Evolutionary conservation across 306 rosid genomes (phyloP).

Genomic region (Pterocarpus macrocarpus): DNA sequence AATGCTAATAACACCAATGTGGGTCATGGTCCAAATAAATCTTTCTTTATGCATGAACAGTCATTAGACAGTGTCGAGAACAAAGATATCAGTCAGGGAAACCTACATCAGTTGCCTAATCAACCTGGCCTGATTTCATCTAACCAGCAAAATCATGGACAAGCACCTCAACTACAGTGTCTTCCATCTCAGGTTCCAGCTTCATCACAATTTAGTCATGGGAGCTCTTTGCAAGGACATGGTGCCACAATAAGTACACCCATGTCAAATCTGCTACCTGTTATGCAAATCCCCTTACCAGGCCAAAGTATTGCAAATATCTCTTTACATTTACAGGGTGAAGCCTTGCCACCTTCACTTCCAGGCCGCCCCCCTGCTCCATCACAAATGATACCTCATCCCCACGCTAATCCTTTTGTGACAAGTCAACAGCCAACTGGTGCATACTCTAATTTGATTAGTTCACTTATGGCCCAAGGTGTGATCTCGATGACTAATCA

Average conservation of each 20-base stretch:
- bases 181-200: conserved; percentile 57
- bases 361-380: too few species aligned
- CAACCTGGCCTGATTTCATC: conserved; percentile 61
- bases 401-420: conserved; percentile 28
- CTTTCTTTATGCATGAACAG: conserved; percentile 61
- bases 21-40: conserved; percentile 61
- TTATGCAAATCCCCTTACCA: conserved; percentile 55
- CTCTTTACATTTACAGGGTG: too few species aligned
- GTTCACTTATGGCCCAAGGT: conserved; percentile 89
- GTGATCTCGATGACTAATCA: conserved; percentile 75
- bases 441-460: conserved; percentile 68
- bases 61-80: too few species aligned
- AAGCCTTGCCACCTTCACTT: too few species aligned
- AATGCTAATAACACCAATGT: conserved; percentile 51
- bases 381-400: too few species aligned
- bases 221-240: conserved; percentile 57
- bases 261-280: conserved; percentile 55
- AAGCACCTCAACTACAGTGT: conserved; percentile 56
- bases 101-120: conserved; percentile 39
- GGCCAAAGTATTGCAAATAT: conserved; percentile 51
- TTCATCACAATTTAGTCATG: conserved; percentile 57
- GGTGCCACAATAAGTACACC: conserved; percentile 54
- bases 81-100: too few species aligned
- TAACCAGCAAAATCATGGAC: conserved; percentile 62
- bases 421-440: conserved; percentile 65